Percentiles rank a stretch among this genome's conserved stretches.
Evolutionary conservation across 129 eudicot genomes (phyloP).

Genomic region (Daucus carota): DNA sequence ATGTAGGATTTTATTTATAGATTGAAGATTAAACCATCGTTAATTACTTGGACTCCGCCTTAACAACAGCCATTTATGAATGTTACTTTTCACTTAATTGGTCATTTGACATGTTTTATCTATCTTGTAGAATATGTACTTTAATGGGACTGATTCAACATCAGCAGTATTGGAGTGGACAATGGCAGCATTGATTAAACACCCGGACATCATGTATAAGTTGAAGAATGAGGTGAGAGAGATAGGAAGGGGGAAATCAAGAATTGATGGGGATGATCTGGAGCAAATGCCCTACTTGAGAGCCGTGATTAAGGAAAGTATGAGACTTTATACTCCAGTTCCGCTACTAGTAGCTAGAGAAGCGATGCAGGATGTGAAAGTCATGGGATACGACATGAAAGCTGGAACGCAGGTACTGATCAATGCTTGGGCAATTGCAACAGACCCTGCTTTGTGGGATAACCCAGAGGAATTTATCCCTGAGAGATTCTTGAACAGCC

Average conservation of each 20-base stretch:
- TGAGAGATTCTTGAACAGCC: background rate
- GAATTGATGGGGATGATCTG: background rate
- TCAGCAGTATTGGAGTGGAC: conserved; percentile 1
- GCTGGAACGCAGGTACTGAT: background rate
- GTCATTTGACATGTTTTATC: background rate
- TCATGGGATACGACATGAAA: background rate
- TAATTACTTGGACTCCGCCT: background rate
- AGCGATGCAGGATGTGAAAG: background rate
- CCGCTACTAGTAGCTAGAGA: background rate
- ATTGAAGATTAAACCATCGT: too few species aligned
- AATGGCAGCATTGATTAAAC: background rate
- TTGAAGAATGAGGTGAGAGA: background rate
- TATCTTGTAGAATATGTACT: background rate
- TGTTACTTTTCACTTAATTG: too few species aligned
- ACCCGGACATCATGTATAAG: background rate
- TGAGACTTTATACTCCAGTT: background rate
- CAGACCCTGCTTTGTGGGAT: background rate
- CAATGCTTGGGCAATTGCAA: background rate
- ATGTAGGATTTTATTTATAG: background rate
- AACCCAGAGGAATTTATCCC: background rate
- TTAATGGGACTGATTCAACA: conserved; percentile 1
- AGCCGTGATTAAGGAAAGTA: background rate
- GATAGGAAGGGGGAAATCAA: background rate
- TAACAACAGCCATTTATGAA: background rate
- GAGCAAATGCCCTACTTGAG: background rate